Evolutionary conservation across 495 filamentous ascomycete species (phyloP).

Genomic region (Wilcoxina mikolae): DNA sequence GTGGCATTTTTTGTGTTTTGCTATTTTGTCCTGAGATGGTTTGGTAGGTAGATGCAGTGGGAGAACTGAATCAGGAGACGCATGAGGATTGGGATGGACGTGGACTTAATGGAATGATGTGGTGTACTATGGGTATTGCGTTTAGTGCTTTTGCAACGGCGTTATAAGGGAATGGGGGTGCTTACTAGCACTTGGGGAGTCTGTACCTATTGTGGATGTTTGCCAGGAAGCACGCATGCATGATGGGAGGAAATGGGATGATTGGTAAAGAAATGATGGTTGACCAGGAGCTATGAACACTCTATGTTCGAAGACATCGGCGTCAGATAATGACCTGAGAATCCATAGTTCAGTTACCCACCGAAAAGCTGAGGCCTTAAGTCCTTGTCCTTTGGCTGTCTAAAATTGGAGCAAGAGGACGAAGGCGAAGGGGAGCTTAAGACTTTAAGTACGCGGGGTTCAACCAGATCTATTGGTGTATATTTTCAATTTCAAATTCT

Average conservation of each 20-base stretch:
- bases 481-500: no score
- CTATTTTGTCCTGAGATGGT: slow-evolving; percentile 69
- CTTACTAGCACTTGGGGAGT: neutral
- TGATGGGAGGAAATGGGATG: neutral
- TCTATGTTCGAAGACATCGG: no score
- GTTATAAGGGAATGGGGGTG: neutral
- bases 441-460: no score
- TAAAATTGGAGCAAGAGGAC: no score
- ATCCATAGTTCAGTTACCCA: no score
- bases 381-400: no score
- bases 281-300: no score
- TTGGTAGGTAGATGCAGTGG: neutral
- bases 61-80: neutral
- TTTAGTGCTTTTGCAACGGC: neutral
- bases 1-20: slow-evolving; percentile 85
- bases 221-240: neutral
- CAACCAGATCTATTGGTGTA: no score
- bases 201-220: neutral
- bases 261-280: no score
- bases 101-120: neutral
- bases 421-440: no score
- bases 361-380: no score
- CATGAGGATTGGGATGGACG: neutral
- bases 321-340: no score
- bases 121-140: neutral